Evolutionary conservation across 1,284 basidiomycete genomes (phyloP), one percentile per base, ranked within the genome.

Genomic region (Apiotrichum siamense): DNA sequence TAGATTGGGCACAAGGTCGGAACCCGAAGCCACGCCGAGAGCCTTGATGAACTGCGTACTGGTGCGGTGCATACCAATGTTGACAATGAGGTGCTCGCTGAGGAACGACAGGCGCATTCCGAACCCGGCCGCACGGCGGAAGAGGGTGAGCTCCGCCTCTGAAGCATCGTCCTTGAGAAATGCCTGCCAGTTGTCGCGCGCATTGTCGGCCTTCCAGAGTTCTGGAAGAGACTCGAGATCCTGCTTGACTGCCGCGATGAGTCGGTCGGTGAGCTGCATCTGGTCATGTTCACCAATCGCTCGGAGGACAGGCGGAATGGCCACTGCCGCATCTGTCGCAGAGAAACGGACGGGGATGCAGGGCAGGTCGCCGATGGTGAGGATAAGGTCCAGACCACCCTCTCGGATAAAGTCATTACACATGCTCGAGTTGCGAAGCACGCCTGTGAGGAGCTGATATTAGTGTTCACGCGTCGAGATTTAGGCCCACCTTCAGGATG

Each of bases 301-400:
- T 9, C 91, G 83, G 67, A 97, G 82, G 45, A 97, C 83, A 66
- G 88, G 85, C 10, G 94, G 85, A 61, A 97, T 79, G 1, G 89
- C 86, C 64, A 47, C 39, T 86, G 88, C 46, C 83, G 89, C 17
- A 84, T 84, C 49, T 83, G 88, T 88, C 55, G 83, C 83, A 6
- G 85, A 84, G 67, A 90, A 96, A 69, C 93, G 87, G 61, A 88
- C 89, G 0, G 96, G 91, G 33, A 96, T 77, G 64, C 88, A 94
- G 6, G 92, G 88, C 26, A 94, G 77, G 29, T 82, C 80, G 45
- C 90, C 87, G 25, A 97, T 78, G 54, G 80, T 79, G 45, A 91
- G 83, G 23, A 98, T 75, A 49, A 81, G 79, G 37, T 83, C 79
- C 17, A 97, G 78, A 13, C 90, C 88, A 52, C 88, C 85, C 9